Conservation (phyloP, 78 protist genomes). For the Dictyostelium intermedium region DNA sequence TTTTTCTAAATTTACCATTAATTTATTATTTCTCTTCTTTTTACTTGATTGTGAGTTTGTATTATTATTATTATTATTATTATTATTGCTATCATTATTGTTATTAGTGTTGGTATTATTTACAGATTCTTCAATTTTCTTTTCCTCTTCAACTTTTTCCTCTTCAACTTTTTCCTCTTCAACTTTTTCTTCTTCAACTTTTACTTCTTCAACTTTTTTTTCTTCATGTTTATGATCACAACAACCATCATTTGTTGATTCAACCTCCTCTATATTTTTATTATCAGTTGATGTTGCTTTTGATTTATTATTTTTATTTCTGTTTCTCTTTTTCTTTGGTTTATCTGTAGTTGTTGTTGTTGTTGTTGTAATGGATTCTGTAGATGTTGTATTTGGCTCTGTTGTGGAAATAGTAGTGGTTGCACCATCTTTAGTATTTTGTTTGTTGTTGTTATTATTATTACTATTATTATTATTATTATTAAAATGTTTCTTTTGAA, state of each 20-base stretch:
- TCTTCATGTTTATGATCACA: not conserved
- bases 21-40: not conserved
- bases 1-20: conserved; percentile 29
- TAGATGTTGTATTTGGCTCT: conserved; percentile 4
- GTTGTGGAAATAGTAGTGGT: not conserved
- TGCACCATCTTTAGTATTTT: not conserved
- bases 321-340: conserved; percentile 15
- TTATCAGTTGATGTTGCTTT: not conserved
- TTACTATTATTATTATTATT: not conserved
- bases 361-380: not conserved
- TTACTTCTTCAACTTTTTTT: not conserved
- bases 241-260: not conserved
- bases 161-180: not conserved
- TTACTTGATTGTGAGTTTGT: not conserved
- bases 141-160: not conserved
- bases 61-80: not conserved
- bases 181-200: not conserved
- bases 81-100: too few species aligned
- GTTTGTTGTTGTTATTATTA: not conserved
- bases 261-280: not conserved
- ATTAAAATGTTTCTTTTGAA: not conserved
- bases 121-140: not conserved
- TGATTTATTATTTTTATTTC: not conserved
- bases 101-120: not conserved
- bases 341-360: conserved; percentile 14